phyloP scores from a whole-genome alignment of 2,329 filamentous ascomycete genomes.

The Macrophomina tecta region DNA sequence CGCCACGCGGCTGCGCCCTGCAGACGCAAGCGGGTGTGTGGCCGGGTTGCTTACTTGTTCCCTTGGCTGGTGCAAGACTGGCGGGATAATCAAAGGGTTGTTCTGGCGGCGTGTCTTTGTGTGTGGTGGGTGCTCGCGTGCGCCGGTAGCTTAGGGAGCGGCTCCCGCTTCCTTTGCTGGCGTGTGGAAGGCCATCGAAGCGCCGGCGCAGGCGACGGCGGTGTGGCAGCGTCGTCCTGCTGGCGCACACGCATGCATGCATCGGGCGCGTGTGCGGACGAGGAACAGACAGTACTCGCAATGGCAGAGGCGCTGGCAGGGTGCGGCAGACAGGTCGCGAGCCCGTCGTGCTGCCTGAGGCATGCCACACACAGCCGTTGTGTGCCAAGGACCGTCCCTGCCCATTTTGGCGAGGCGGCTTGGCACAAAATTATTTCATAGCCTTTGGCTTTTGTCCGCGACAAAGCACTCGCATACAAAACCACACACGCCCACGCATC shows the following conservation, averaged over 20 bases:
- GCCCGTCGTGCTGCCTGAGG: constrained; percentile 1
- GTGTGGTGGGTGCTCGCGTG: background rate
- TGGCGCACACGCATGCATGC: background rate
- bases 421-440: constrained; percentile 30
- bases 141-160: background rate
- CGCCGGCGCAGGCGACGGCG: background rate
- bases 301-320: background rate
- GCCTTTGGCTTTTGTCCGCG: constrained; percentile 19
- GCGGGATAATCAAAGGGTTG: constrained; percentile 1
- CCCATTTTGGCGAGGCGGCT: constrained; percentile 28
- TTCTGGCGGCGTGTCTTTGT: constrained; percentile 14
- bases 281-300: background rate
- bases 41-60: background rate
- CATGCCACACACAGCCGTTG: constrained; percentile 6
- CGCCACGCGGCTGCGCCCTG: background rate
- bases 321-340: background rate
- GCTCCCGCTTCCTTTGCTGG: background rate
- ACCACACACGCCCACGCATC: constrained; percentile 27
- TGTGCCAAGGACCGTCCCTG: constrained; percentile 26
- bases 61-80: background rate
- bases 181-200: constrained; percentile 6
- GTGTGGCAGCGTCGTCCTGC: background rate
- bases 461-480: constrained; percentile 26
- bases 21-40: background rate
- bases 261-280: background rate